Evolutionary conservation across 257 asterid genomes (phyloP), one percentile per base, ranked within the genome.

Genomic region (Penstemon newberryi): DNA sequence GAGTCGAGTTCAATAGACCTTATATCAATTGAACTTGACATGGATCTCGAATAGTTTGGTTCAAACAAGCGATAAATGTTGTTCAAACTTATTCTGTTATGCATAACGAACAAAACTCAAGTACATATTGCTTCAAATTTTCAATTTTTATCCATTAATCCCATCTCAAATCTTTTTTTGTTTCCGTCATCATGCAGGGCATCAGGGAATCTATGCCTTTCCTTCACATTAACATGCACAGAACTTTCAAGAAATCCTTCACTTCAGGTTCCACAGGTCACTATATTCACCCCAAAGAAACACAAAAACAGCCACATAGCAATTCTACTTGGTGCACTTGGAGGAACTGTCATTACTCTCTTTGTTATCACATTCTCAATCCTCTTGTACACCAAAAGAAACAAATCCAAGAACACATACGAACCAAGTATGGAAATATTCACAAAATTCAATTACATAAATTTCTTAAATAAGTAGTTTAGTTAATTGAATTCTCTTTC

Each of bases 201-300:
- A 58, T 79, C 93, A 0, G 98, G 98, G 70, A 92, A 92, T 77
- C 19, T 85, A 70, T 92, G 98, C 80, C 91, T 92, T 65, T 77
- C 92, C 44, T 92, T 90, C 90, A 71, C 95, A 38, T 64, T 78
- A 59, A 71, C 81, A 76, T 92, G 98, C 85, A 80, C 72, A 6
- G 79, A 70, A 5, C 75, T 69, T 70, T 81, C 91, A 40, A 80
- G 77, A 74, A 82, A 76, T 61, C 50, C 86, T 65, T 79, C 86
- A 5, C 83, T 90, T 8, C 85, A 86, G 80, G 70, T 79, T 59
- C 97, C 98, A 72, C 93, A 85, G 81, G 91, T 92, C 51, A 90
- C 97, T 0, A 60, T 88, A 70, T 71, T 90, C 49, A 45, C 90
- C 10, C 95, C 95, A 59, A 77, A 72, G 65, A 88, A 85, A 71